A percentile compares a stretch with the other conserved stretches of the same genome.
phyloP scores from a whole-genome alignment of 148 eudicot species.

The Camellia sinensis region DNA sequence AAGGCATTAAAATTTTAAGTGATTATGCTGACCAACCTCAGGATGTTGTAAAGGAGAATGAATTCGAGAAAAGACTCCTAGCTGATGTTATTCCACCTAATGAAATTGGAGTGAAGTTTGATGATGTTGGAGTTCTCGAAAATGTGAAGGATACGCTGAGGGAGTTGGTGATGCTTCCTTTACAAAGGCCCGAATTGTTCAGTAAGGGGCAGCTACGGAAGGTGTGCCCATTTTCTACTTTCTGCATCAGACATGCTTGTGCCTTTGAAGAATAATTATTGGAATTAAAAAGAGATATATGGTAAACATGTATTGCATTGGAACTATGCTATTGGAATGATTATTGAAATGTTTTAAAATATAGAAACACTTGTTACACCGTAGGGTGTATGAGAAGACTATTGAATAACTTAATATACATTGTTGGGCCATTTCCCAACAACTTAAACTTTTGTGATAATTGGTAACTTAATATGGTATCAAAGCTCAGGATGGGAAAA shows the following conservation, averaged over 20 bases:
- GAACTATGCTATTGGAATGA: no score
- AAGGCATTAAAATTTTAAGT: not conserved
- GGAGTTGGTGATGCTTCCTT: slow-evolving; percentile 86
- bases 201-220: slow-evolving; percentile 84
- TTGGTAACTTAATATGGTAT: no score
- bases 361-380: no score
- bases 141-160: slow-evolving; percentile 80
- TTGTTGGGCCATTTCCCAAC: no score
- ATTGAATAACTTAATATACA: no score
- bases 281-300: not conserved
- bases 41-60: slow-evolving; percentile 84
- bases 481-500: no score
- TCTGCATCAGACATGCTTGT: slow-evolving; percentile 1
- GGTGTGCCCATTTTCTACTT: slow-evolving; percentile 31
- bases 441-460: no score
- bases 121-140: slow-evolving; percentile 87
- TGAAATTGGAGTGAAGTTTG: slow-evolving; percentile 85
- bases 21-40: slow-evolving; percentile 23
- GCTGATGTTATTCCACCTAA: slow-evolving; percentile 77
- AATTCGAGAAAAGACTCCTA: slow-evolving; percentile 70
- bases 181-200: slow-evolving; percentile 82
- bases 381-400: no score
- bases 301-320: no score
- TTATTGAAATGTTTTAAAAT: no score
- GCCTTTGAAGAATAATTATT: no score